These are phyloP conservation scores for Lagerstroemia fauriei DNA, from an alignment of 441 rosid species.

Conservation along the genomic window DNA sequence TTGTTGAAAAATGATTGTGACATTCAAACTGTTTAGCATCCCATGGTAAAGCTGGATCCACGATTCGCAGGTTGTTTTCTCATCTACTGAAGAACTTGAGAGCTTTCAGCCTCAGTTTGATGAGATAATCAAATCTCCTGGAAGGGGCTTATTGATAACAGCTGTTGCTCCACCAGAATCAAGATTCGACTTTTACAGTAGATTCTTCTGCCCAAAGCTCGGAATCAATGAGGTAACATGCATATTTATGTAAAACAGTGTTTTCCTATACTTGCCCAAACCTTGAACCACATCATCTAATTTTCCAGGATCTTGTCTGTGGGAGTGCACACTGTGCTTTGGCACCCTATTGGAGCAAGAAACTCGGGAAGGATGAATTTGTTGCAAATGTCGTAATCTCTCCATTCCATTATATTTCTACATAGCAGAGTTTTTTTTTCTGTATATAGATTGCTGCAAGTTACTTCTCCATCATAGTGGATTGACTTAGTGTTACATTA, in stretches of 20 bases:
- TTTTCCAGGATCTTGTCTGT: slow-evolving; percentile 11
- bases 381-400: slow-evolving; percentile 54
- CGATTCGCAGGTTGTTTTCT: slow-evolving; percentile 58
- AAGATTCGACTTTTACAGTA: no score
- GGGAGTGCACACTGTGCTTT: slow-evolving; percentile 57
- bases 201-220: slow-evolving; percentile 58
- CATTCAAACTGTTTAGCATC: no score
- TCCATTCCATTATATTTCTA: background rate
- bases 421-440: background rate
- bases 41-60: no score
- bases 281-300: background rate
- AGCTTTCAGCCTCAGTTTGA: slow-evolving; percentile 53
- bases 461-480: background rate
- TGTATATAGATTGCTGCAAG: no score
- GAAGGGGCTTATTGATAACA: slow-evolving; percentile 54
- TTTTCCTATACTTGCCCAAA: background rate
- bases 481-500: background rate
- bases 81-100: slow-evolving; percentile 55
- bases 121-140: slow-evolving; percentile 56
- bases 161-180: slow-evolving; percentile 49
- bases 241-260: background rate
- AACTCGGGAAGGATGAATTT: slow-evolving; percentile 59
- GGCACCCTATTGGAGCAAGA: slow-evolving; percentile 64
- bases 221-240: slow-evolving; percentile 59
- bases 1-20: no score